phyloP scores from a whole-genome alignment of 2,329 filamentous ascomycete species.

The Coniochaeta sp. region DNA sequence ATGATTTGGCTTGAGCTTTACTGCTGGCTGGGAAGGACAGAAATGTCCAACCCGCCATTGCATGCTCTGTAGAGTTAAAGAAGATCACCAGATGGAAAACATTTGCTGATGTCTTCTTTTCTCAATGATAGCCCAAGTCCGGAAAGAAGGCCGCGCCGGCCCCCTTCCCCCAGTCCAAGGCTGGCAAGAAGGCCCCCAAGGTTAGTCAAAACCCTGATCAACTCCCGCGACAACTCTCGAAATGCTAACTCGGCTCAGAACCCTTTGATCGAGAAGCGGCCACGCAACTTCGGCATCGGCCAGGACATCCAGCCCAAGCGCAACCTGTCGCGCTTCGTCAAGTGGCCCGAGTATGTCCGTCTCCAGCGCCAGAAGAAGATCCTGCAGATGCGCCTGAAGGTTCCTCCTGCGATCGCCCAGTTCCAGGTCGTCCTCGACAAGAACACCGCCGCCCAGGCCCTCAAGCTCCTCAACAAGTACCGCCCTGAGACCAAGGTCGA shows the following conservation, averaged over 20 bases:
- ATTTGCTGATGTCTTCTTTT: conserved; percentile 97
- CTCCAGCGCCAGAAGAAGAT: conserved; percentile 94
- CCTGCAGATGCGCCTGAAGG: conserved; percentile 97
- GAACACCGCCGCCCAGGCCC: conserved; percentile 91
- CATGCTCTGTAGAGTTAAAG: conserved; percentile 85
- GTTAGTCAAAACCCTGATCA: conserved; percentile 46
- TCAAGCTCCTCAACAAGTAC: conserved; percentile 99
- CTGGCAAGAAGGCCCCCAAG: conserved; percentile 94
- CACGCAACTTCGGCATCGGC: conserved; percentile 96
- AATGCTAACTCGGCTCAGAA: conserved; percentile 54
- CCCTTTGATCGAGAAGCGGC: conserved; percentile 97
- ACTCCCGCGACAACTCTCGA: conserved; percentile 2
- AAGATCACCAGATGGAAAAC: conserved; percentile 71
- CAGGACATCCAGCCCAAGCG: conserved; percentile 97
- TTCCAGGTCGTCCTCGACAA: conserved; percentile 96
- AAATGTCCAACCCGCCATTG: conserved; percentile 36
- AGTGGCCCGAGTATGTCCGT: conserved; percentile 99
- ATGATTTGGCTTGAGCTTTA: conserved; percentile 60
- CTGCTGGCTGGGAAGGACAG: conserved; percentile 29
- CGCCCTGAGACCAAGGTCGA: conserved; percentile 97
- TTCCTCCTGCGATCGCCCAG: conserved; percentile 93
- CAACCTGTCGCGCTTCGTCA: conserved; percentile 97
- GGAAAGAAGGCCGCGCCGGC: conserved; percentile 98
- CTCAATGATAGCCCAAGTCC: conserved; percentile 99
- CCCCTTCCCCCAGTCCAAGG: conserved; percentile 93